These are phyloP conservation scores for Neocallimastix lanati DNA, from an alignment of 192 early-diverging fungal species.

Conservation along the genomic window DNA sequence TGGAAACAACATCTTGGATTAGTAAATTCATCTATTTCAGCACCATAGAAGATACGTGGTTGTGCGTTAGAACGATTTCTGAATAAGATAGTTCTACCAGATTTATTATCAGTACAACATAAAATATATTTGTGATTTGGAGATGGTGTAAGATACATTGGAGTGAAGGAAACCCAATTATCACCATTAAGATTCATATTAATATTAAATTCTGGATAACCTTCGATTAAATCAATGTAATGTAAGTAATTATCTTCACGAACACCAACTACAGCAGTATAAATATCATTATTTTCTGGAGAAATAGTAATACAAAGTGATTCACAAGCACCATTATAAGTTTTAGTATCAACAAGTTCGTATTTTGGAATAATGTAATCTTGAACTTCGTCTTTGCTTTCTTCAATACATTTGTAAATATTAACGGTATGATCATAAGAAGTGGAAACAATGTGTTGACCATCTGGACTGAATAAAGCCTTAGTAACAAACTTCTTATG, in stretches of 20 bases:
- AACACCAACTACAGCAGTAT: conserved; percentile 32
- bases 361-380: conserved; percentile 2
- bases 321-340: conserved; percentile 44
- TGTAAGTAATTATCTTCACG: conserved; percentile 58
- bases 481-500: conserved; percentile 53
- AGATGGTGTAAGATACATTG: conserved; percentile 25
- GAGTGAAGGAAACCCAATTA: conserved; percentile 65
- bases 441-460: conserved; percentile 33
- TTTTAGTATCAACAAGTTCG: conserved; percentile 15
- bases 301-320: conserved; percentile 27
- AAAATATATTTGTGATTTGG: conserved; percentile 37
- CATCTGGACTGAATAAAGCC: conserved; percentile 35
- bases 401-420: conserved; percentile 20
- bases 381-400: neutral
- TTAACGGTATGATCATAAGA: conserved; percentile 51
- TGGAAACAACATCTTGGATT: conserved; percentile 47
- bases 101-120: conserved; percentile 44
- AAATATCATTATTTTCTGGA: neutral
- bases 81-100: conserved; percentile 48
- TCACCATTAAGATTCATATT: conserved; percentile 69
- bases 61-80: conserved; percentile 18
- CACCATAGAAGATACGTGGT: conserved; percentile 41
- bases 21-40: conserved; percentile 37
- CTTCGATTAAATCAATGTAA: conserved; percentile 30
- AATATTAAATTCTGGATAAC: conserved; percentile 9